Evolutionary conservation across 768 basidiomycete species (phyloP).

Genomic region (Auricularia sp.): DNA sequence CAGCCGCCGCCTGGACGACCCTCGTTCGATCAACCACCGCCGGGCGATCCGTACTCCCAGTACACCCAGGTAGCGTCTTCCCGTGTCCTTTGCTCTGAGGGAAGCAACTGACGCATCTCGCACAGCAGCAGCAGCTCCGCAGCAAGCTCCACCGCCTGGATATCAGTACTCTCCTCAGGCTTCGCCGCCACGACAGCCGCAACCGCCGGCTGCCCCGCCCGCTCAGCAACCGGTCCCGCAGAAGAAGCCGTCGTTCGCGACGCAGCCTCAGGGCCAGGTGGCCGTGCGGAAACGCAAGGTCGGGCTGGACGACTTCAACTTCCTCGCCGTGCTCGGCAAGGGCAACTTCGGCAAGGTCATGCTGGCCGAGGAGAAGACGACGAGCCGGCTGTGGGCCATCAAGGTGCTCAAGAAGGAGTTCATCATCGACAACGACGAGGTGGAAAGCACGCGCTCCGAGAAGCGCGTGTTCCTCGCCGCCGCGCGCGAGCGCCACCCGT

Average conservation of each 20-base stretch:
- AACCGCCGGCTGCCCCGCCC: conserved; percentile 23
- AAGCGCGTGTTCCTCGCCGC: conserved; percentile 97
- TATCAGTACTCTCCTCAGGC: conserved; percentile 19
- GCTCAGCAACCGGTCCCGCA: conserved; percentile 28
- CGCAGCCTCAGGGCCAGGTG: conserved; percentile 11
- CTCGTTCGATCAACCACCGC: neutral
- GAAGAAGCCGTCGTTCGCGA: conserved; percentile 23
- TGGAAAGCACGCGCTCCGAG: conserved; percentile 98
- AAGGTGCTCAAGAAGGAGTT: conserved; percentile 99
- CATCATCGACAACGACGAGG: conserved; percentile 99
- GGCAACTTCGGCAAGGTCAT: conserved; percentile 99
- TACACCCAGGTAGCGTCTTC: neutral
- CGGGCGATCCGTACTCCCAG: neutral
- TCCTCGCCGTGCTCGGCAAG: conserved; percentile 95
- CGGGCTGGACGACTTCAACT: conserved; percentile 97
- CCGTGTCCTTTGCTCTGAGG: neutral
- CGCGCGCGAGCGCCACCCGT: conserved; percentile 94
- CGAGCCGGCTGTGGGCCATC: conserved; percentile 87
- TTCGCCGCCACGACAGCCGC: conserved; percentile 10
- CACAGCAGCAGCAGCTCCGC: conserved; percentile 12
- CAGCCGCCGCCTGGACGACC: neutral
- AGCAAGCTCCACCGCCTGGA: conserved; percentile 12
- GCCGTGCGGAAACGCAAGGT: conserved; percentile 66
- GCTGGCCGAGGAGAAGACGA: conserved; percentile 96
- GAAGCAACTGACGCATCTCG: neutral